phyloP scores from a whole-genome alignment of 2,329 filamentous ascomycete genomes.

The Ophiostoma angusticollis region DNA sequence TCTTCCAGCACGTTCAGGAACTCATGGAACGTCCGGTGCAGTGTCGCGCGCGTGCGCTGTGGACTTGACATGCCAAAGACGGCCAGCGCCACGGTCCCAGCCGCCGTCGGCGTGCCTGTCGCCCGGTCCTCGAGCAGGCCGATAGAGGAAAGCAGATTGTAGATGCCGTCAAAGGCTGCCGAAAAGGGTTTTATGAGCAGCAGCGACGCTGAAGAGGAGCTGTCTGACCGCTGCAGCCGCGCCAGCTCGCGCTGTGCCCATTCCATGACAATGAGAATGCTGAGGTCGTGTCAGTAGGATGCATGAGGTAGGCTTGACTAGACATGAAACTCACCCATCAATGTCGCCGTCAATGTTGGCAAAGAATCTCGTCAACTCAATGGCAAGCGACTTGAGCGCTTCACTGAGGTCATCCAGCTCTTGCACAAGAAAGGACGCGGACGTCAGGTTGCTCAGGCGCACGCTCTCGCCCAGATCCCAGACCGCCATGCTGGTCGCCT shows the following conservation, averaged over 20 bases:
- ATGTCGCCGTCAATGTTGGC: slow-evolving; percentile 88
- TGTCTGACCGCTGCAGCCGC: slow-evolving; percentile 49
- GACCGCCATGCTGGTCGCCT: slow-evolving; percentile 83
- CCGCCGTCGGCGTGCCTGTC: slow-evolving; percentile 47
- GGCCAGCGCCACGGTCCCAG: slow-evolving; percentile 56
- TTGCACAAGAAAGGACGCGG: slow-evolving; percentile 70
- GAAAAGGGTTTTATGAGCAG: slow-evolving; percentile 51
- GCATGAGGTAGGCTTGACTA: not conserved
- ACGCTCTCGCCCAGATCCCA: slow-evolving; percentile 92
- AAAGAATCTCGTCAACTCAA: slow-evolving; percentile 85
- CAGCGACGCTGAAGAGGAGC: slow-evolving; percentile 14
- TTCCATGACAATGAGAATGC: slow-evolving; percentile 89
- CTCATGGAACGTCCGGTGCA: slow-evolving; percentile 79
- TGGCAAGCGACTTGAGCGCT: slow-evolving; percentile 67
- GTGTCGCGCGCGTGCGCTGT: slow-evolving; percentile 65
- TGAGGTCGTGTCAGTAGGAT: slow-evolving; percentile 17
- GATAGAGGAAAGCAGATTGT: slow-evolving; percentile 57
- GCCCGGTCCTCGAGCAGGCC: slow-evolving; percentile 43
- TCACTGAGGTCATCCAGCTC: slow-evolving; percentile 79
- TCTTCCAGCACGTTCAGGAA: slow-evolving; percentile 82
- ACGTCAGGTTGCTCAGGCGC: slow-evolving; percentile 79
- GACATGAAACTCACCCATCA: slow-evolving; percentile 46
- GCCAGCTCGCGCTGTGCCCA: slow-evolving; percentile 82
- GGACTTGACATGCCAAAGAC: slow-evolving; percentile 70
- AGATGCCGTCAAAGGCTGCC: slow-evolving; percentile 69